These are phyloP conservation scores for Penicillium taxi DNA, from an alignment of 495 filamentous ascomycete genomes.

Conservation along the genomic window DNA sequence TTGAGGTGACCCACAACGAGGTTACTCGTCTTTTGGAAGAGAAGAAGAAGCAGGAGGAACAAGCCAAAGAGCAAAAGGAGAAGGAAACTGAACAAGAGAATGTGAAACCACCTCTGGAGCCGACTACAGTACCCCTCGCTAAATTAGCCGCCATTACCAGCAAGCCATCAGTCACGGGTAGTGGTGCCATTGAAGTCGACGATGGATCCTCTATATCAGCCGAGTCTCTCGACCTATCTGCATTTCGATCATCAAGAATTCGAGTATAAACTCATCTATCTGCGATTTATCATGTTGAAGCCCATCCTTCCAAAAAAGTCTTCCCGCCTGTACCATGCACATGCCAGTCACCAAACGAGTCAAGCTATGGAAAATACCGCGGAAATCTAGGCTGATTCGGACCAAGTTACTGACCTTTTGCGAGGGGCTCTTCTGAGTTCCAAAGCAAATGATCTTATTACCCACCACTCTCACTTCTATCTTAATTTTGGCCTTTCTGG, in stretches of 20 bases:
- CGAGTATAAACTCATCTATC: slow-evolving; percentile 16
- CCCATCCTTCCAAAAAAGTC: slow-evolving; percentile 15
- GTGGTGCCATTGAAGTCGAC: slow-evolving; percentile 36
- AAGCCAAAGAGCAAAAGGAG: slow-evolving; percentile 7
- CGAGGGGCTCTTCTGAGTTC: too few relatives aligned
- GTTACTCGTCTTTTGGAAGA: slow-evolving; percentile 32
- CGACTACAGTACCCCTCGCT: slow-evolving; percentile 17
- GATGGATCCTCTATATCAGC: slow-evolving; percentile 29
- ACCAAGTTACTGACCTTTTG: too few relatives aligned
- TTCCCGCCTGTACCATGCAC: neutral
- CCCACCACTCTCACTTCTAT: neutral
- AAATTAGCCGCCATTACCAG: slow-evolving; percentile 11
- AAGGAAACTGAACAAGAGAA: slow-evolving; percentile 9
- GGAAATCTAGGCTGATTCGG: too few relatives aligned
- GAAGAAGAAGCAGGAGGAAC: slow-evolving; percentile 21
- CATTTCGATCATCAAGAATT: slow-evolving; percentile 33
- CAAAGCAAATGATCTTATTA: too few relatives aligned
- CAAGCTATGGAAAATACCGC: too few relatives aligned
- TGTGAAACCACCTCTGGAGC: slow-evolving; percentile 14
- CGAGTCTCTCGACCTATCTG: slow-evolving; percentile 36
- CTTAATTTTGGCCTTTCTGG: neutral
- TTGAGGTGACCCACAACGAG: slow-evolving; percentile 34
- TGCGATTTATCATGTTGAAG: slow-evolving; percentile 22
- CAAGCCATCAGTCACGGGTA: slow-evolving; percentile 9
- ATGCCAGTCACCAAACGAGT: too few relatives aligned